phyloP scores from a whole-genome alignment of 1,284 basidiomycete genomes.

The Ustilago cynodontis region DNA sequence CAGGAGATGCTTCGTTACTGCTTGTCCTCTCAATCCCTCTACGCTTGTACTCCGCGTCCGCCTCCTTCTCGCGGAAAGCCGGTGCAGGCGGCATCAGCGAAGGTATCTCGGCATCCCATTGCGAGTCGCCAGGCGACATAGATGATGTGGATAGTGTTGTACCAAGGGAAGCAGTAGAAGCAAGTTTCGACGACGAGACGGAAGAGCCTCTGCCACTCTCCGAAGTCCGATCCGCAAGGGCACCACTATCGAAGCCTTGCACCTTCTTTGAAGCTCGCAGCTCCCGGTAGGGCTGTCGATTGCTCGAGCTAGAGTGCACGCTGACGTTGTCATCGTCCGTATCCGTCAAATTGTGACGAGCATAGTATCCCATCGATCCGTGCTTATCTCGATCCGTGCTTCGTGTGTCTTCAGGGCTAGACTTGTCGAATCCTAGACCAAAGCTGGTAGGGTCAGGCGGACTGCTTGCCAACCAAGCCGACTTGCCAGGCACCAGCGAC shows the following conservation, averaged over 20 bases:
- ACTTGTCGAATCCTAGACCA: slow-evolving; percentile 48
- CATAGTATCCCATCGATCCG: slow-evolving; percentile 9
- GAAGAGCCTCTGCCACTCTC: slow-evolving; percentile 13
- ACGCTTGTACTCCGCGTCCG: slow-evolving; percentile 21
- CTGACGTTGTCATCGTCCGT: slow-evolving; percentile 50
- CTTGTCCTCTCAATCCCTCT: slow-evolving; percentile 22
- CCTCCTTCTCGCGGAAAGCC: slow-evolving; percentile 32
- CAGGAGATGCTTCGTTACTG: slow-evolving; percentile 17
- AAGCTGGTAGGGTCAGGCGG: slow-evolving; percentile 52
- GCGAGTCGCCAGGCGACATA: slow-evolving; percentile 19
- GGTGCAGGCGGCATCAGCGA: slow-evolving; percentile 47
- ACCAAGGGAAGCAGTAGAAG: slow-evolving; percentile 11
- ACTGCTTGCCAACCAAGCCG: slow-evolving; percentile 51
- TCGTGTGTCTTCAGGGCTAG: slow-evolving; percentile 40
- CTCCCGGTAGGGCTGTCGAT: slow-evolving; percentile 42
- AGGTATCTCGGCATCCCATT: slow-evolving; percentile 49
- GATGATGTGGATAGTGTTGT: slow-evolving; percentile 10
- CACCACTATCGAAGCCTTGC: slow-evolving; percentile 34
- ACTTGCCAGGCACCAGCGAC: slow-evolving; percentile 40
- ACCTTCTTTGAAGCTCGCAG: slow-evolving; percentile 40
- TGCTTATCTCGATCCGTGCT: slow-evolving; percentile 17
- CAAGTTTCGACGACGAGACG: slow-evolving; percentile 14
- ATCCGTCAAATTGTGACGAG: slow-evolving; percentile 33
- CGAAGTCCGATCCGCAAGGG: slow-evolving; percentile 6
- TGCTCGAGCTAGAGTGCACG: slow-evolving; percentile 47